A percentile compares a stretch with the other conserved stretches of the same genome.
phyloP scores from a whole-genome alignment of 1,284 basidiomycete genomes.

The Rhodotorula sp. region DNA sequence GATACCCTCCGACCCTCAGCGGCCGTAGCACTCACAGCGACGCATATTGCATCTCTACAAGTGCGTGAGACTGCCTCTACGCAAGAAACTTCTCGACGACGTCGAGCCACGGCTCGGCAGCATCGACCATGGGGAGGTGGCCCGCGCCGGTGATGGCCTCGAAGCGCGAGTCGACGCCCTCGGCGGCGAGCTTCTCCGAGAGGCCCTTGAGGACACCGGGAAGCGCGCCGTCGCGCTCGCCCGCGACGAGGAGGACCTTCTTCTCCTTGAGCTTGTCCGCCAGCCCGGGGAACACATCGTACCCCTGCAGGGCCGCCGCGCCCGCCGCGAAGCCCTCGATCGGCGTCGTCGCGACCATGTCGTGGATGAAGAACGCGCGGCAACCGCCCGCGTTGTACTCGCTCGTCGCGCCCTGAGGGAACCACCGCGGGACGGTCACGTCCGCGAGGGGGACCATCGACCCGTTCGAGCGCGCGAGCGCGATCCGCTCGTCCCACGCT shows the following conservation, averaged over 20 bases:
- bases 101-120: constrained; percentile 34
- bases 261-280: constrained; percentile 47
- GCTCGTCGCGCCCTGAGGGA: constrained; percentile 45
- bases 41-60: neutral
- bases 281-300: constrained; percentile 52
- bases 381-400: constrained; percentile 40
- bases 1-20: neutral
- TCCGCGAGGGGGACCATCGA: constrained; percentile 51
- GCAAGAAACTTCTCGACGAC: constrained; percentile 37
- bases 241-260: constrained; percentile 51
- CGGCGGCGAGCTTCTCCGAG: constrained; percentile 46
- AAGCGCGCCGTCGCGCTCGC: constrained; percentile 53
- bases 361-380: constrained; percentile 41
- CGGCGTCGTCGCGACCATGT: constrained; percentile 50
- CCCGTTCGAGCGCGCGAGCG: constrained; percentile 46
- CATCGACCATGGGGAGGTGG: constrained; percentile 55
- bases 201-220: constrained; percentile 51
- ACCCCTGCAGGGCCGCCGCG: constrained; percentile 53
- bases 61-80: neutral
- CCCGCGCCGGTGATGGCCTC: constrained; percentile 50
- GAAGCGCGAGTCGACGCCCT: constrained; percentile 48
- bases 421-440: constrained; percentile 54
- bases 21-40: neutral
- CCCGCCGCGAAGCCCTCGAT: constrained; percentile 53
- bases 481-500: constrained; percentile 55